A percentile compares a stretch with the other conserved stretches of the same genome.
Evolutionary conservation across 495 filamentous ascomycete species (phyloP).

Genomic region (Cladorrhinum samala): DNA sequence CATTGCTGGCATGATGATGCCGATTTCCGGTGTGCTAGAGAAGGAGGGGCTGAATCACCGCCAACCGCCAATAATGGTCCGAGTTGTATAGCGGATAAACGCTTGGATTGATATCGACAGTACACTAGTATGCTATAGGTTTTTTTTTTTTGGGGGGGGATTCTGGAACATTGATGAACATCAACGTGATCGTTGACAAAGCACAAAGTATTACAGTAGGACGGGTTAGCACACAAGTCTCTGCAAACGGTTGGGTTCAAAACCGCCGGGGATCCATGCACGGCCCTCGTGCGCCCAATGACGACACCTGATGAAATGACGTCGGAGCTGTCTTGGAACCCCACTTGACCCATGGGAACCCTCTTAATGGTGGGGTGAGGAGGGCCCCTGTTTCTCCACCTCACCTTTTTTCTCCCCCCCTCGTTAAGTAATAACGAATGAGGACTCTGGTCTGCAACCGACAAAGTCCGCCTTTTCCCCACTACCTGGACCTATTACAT

Average conservation of each 20-base stretch:
- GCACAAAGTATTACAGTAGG: not conserved
- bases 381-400: not conserved
- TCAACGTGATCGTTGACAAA: not conserved
- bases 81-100: not conserved
- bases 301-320: constrained; percentile 20
- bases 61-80: no score
- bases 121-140: not conserved
- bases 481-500: no score
- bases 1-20: not conserved
- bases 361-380: constrained; percentile 1
- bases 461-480: no score
- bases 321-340: constrained; percentile 8
- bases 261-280: constrained; percentile 5
- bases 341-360: constrained; percentile 5
- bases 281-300: constrained; percentile 10
- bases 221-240: not conserved
- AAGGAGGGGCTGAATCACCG: not conserved
- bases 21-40: constrained; percentile 13
- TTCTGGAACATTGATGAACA: no score
- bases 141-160: not conserved
- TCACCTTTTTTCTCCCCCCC: not conserved
- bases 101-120: not conserved
- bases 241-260: not conserved
- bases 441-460: no score
- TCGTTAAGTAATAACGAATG: not conserved